phyloP scores from a whole-genome alignment of 1,284 basidiomycete species.

The Ganoderma lingzhi region DNA sequence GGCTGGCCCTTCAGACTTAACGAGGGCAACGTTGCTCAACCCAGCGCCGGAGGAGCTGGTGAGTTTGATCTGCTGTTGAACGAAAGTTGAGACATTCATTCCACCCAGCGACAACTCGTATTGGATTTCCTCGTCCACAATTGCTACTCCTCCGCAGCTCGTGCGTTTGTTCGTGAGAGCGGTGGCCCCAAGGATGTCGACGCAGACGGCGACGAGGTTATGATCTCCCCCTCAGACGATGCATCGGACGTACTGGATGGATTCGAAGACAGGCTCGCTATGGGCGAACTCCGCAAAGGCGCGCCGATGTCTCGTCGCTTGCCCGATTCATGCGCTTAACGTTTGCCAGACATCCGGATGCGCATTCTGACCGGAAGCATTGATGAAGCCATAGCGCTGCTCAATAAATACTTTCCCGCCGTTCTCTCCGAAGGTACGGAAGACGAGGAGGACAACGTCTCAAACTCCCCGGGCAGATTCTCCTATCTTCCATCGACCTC shows the following conservation, averaged over 20 bases:
- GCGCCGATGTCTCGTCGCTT: constrained; percentile 34
- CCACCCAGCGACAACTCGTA: constrained; percentile 70
- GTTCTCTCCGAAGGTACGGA: constrained; percentile 56
- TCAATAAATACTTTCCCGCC: constrained; percentile 73
- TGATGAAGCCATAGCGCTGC: constrained; percentile 68
- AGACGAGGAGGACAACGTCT: constrained; percentile 18
- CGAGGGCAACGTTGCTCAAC: constrained; percentile 24
- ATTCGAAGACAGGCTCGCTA: constrained; percentile 50
- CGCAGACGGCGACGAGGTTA: constrained; percentile 73
- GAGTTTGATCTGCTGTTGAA: constrained; percentile 12
- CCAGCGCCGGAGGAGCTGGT: constrained; percentile 35
- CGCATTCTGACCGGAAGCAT: constrained; percentile 76
- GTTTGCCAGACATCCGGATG: constrained; percentile 64
- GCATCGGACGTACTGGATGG: constrained; percentile 20
- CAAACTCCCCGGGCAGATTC: constrained; percentile 32
- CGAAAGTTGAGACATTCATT: background rate
- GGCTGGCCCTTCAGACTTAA: constrained; percentile 14
- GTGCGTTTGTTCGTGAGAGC: constrained; percentile 75
- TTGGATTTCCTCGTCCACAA: constrained; percentile 84
- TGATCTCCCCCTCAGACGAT: constrained; percentile 39
- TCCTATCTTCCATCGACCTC: constrained; percentile 66
- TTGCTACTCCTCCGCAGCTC: constrained; percentile 75
- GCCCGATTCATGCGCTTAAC: constrained; percentile 17
- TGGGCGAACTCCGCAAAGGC: constrained; percentile 68
- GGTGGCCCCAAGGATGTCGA: constrained; percentile 61